A percentile compares a stretch with the other conserved stretches of the same genome.
Conservation (phyloP, 2,329 filamentous ascomycete species). For the Endoconidiophora laricicola region DNA sequence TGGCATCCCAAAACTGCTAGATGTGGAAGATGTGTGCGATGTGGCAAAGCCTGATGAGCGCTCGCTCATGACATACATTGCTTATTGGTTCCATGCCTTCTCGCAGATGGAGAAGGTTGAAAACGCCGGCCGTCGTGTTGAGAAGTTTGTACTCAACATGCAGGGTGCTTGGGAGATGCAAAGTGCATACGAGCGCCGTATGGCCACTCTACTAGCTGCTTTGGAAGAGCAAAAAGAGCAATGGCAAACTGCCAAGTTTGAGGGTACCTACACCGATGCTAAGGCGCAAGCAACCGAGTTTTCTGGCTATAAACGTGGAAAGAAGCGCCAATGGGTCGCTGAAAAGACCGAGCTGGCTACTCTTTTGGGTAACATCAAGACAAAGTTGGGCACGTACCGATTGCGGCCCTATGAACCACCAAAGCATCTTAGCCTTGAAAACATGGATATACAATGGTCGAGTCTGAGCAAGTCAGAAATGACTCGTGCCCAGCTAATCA, state of each 20-base stretch:
- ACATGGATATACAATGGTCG: constrained; percentile 69
- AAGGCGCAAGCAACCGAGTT: constrained; percentile 75
- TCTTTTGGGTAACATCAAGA: constrained; percentile 93
- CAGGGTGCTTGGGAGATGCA: constrained; percentile 99
- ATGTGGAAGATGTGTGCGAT: constrained; percentile 96
- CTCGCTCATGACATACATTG: constrained; percentile 97
- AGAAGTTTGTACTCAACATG: constrained; percentile 99
- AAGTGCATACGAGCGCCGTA: constrained; percentile 80
- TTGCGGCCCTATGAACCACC: constrained; percentile 84
- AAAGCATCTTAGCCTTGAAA: constrained; percentile 62
- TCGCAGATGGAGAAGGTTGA: constrained; percentile 98
- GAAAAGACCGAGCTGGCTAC: constrained; percentile 94
- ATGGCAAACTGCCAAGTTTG: constrained; percentile 70
- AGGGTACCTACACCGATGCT: constrained; percentile 82
- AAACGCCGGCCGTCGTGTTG: constrained; percentile 86
- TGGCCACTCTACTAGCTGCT: constrained; percentile 62
- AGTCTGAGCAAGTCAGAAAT: constrained; percentile 70
- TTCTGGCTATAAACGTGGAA: constrained; percentile 72
- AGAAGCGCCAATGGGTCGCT: constrained; percentile 90
- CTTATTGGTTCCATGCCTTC: constrained; percentile 99
- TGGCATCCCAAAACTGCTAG: constrained; percentile 84
- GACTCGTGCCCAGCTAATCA: constrained; percentile 79
- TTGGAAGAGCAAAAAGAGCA: constrained; percentile 55
- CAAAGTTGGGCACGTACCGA: constrained; percentile 88
- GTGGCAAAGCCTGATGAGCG: constrained; percentile 91